Percentiles rank a stretch among this genome's conserved stretches.
Conservation (phyloP, 305 asterid species). For the Rubia balearica region DNA sequence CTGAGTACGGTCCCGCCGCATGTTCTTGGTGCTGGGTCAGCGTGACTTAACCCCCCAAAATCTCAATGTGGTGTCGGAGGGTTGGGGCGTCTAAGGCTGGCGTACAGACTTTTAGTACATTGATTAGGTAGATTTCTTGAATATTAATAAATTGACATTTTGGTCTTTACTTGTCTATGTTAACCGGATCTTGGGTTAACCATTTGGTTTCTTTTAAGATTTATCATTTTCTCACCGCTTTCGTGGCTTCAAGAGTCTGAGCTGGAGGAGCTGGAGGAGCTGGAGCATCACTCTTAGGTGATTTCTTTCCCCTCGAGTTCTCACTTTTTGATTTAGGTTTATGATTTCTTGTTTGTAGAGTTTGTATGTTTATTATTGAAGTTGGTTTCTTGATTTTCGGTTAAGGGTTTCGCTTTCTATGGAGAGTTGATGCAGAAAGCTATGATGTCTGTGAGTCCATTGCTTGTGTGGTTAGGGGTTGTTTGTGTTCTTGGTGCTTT, state of each 20-base stretch:
- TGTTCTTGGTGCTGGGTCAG: too few relatives aligned
- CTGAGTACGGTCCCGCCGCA: too few relatives aligned
- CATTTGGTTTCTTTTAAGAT: slow-evolving; percentile 4
- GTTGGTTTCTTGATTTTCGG: background rate
- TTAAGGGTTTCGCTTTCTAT: background rate
- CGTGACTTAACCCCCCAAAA: too few relatives aligned
- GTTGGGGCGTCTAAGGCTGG: too few relatives aligned
- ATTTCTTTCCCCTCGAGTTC: background rate
- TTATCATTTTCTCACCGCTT: background rate
- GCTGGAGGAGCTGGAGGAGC: background rate
- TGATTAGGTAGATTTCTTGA: background rate
- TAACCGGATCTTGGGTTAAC: background rate
- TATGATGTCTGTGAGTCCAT: slow-evolving; percentile 10
- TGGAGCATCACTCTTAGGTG: background rate
- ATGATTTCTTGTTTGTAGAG: background rate
- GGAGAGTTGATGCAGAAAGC: background rate
- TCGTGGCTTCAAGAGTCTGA: background rate
- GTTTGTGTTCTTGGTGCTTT: slow-evolving; percentile 3
- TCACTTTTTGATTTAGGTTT: background rate
- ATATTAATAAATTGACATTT: background rate
- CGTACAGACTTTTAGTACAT: too few relatives aligned
- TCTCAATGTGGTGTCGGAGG: too few relatives aligned
- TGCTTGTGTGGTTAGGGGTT: slow-evolving; percentile 1
- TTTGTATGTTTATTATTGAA: background rate
- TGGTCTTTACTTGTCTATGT: background rate